A percentile compares a stretch with the other conserved stretches of the same genome.
These are phyloP conservation scores for Durotheca rogersii DNA, from an alignment of 495 filamentous ascomycete genomes.

Conservation along the genomic window DNA sequence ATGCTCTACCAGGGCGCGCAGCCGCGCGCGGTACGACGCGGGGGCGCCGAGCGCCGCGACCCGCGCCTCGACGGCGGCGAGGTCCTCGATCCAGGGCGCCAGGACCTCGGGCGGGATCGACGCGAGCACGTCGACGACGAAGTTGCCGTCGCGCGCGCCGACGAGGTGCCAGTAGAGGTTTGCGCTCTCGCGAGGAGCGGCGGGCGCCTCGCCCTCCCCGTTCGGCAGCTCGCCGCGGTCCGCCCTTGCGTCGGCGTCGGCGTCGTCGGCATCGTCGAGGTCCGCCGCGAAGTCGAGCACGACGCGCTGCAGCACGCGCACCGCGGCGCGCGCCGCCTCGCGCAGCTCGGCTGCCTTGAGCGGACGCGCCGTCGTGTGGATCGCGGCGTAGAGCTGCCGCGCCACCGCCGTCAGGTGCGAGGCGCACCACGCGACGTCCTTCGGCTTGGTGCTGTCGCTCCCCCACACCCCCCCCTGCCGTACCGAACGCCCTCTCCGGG, in stretches of 20 bases:
- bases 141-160: slow-evolving; percentile 38
- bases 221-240: no score
- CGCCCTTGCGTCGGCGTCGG: no score
- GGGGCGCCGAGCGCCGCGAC: slow-evolving; percentile 13
- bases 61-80: slow-evolving; percentile 15
- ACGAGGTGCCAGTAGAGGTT: slow-evolving; percentile 45
- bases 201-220: no score
- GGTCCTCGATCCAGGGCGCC: slow-evolving; percentile 21
- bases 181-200: slow-evolving; percentile 26
- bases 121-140: slow-evolving; percentile 40
- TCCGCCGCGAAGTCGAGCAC: slow-evolving; percentile 33
- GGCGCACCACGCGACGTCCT: slow-evolving; percentile 42
- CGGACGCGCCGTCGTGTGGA: slow-evolving; percentile 39
- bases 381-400: slow-evolving; percentile 35
- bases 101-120: slow-evolving; percentile 36
- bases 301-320: slow-evolving; percentile 44
- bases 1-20: slow-evolving; percentile 16
- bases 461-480: no score
- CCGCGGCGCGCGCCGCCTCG: slow-evolving; percentile 43
- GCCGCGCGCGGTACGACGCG: slow-evolving; percentile 11
- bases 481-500: no score
- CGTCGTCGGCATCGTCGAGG: slow-evolving; percentile 26
- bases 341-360: slow-evolving; percentile 36
- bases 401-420: slow-evolving; percentile 39
- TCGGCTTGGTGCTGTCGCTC: slow-evolving; percentile 11